phyloP scores from a whole-genome alignment of 2,329 filamentous ascomycete genomes.

The Myriosclerotinia duriaeana region DNA sequence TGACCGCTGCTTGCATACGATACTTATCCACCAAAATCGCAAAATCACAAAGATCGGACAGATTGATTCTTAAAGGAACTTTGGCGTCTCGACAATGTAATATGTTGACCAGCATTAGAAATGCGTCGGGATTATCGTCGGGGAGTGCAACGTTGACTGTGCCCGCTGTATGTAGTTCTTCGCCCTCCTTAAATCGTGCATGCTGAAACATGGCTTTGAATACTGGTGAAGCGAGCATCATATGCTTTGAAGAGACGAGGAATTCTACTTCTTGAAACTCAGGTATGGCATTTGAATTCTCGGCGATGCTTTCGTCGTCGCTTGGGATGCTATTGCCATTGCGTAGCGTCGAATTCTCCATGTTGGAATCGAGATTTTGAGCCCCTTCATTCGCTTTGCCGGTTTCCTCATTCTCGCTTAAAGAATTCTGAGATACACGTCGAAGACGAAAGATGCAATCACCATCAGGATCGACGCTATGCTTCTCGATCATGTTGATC shows the following conservation, averaged over 20 bases:
- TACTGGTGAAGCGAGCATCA: constrained; percentile 1
- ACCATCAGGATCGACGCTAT: not conserved
- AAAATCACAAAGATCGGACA: not conserved
- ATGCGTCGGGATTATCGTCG: constrained; percentile 3
- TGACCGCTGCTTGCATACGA: not conserved
- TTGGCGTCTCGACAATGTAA: not conserved
- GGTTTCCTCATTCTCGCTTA: not conserved
- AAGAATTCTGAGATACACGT: not conserved
- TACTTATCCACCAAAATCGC: not conserved
- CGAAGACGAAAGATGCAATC: constrained; percentile 9
- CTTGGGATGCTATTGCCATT: too few species aligned
- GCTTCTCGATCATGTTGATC: not conserved
- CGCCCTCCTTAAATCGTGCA: not conserved
- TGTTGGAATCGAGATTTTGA: not conserved
- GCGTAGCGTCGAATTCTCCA: too few species aligned
- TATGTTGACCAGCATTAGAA: not conserved
- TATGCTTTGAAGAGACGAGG: constrained; percentile 5
- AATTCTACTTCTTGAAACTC: not conserved
- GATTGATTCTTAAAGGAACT: not conserved
- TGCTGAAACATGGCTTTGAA: constrained; percentile 2
- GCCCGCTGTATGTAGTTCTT: not conserved
- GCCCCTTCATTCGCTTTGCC: not conserved
- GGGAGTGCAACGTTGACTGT: not conserved
- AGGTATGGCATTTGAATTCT: not conserved
- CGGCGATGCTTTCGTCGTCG: not conserved